These are phyloP conservation scores for Citrus australasica DNA, from an alignment of 345 rosid species.

Conservation along the genomic window DNA sequence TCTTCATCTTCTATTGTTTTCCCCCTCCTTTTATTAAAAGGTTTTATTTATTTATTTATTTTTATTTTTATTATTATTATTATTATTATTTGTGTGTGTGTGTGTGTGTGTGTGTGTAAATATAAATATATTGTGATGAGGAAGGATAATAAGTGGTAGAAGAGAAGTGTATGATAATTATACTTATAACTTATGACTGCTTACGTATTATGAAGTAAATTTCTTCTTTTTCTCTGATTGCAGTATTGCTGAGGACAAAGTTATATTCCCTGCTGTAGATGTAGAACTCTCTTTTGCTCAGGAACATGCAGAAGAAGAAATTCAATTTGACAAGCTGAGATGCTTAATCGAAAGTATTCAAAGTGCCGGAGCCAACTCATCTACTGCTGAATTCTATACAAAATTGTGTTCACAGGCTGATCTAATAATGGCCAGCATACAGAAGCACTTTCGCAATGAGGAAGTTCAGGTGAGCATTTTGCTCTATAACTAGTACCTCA, in stretches of 20 bases:
- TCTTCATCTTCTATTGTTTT: background rate
- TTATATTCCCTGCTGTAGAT: slow-evolving; percentile 68
- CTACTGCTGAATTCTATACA: slow-evolving; percentile 43
- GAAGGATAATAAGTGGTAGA: background rate
- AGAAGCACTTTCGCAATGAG: slow-evolving; percentile 55
- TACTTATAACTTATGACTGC: background rate
- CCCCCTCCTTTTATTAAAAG: background rate
- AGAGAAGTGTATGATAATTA: background rate
- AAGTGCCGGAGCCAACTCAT: slow-evolving; percentile 41
- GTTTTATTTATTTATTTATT: background rate
- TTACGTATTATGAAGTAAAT: slow-evolving; percentile 14
- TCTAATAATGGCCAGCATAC: slow-evolving; percentile 48
- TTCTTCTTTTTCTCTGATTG: slow-evolving; percentile 20
- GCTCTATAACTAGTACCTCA: slow-evolving; percentile 3
- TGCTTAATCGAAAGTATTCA: slow-evolving; percentile 49
- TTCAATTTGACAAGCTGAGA: slow-evolving; percentile 51
- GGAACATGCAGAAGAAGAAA: slow-evolving; percentile 59
- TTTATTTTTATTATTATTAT: no score
- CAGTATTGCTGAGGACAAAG: slow-evolving; percentile 65
- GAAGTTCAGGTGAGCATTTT: slow-evolving; percentile 48
- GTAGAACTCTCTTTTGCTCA: slow-evolving; percentile 50
- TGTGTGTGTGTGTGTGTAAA: no score
- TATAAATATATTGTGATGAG: background rate
- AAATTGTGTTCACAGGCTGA: slow-evolving; percentile 52
- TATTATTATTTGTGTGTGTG: no score